Evolutionary conservation across 345 rosid genomes (phyloP), one percentile per base, ranked within the genome.

Genomic region (Turnera subulata): DNA sequence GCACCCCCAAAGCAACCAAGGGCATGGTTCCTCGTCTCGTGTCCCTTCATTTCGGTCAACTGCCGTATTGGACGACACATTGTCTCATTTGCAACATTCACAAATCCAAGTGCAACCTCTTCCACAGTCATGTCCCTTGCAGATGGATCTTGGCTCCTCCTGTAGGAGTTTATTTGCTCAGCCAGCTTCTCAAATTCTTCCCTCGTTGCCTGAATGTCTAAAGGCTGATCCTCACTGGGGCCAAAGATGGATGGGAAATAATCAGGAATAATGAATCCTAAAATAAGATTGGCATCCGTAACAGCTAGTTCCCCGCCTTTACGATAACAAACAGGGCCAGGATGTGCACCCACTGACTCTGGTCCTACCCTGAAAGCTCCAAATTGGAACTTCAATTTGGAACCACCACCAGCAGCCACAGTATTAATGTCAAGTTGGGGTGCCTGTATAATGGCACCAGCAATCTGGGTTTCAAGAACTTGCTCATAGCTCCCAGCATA

Each of bases 401-500:
- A 93, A 14, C 99, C 99, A 73, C 99, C 99, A 43, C 97, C 97
- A 55, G 99, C 99, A 63, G 99, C 99, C 67, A 93, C 99, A 0
- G 99, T 89, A 74, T 80, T 89, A 57, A 93, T 84, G 73, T 89
- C 99, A 60, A 93, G 93, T 73, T 93, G 99, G 75, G 99, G 97
- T 6, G 96, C 99, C 73, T 93, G 99, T 69, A 93, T 86, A 56
- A 89, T 82, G 32, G 97, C 72, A 68, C 99, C 99, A 23, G 97
- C 89, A 73, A 93, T 89, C 84, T 93, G 90, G 19, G 99, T 89
- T 73, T 89, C 99, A n/a, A 93, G 59, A n/a, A 89, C 97, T 67
- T 89, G 97, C 74, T 93, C 97, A 42, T 86, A 93, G 60, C 85
- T 86, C 45, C 97, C 99, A 68, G 91, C 99, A 78, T 85, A 93